Conservation (phyloP, 352 stramenopile species). For the Albugo laibachii region DNA sequence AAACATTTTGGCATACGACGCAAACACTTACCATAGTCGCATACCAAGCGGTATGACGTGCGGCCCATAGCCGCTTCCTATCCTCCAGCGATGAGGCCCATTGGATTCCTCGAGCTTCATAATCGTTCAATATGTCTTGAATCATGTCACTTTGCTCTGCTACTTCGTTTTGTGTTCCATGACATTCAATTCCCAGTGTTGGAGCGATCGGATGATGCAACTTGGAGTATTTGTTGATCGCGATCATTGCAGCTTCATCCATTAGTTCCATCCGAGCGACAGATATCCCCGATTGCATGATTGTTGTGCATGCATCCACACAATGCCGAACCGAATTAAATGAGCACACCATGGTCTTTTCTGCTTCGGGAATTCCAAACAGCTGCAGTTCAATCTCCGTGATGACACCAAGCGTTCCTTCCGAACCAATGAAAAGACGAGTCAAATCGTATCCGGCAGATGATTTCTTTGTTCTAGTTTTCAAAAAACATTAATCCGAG, state of each 20-base stretch:
- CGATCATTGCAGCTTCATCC: constrained; percentile 55
- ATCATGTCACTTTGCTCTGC: constrained; percentile 77
- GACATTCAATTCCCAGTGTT: constrained; percentile 91
- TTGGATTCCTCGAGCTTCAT: constrained; percentile 61
- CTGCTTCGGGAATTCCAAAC: constrained; percentile 78
- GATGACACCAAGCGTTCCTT: constrained; percentile 91
- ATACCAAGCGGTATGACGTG: constrained; percentile 72
- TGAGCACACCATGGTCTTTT: constrained; percentile 84
- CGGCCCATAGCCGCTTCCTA: constrained; percentile 67
- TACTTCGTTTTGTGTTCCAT: constrained; percentile 58
- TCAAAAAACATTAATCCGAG: neutral
- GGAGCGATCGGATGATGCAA: constrained; percentile 55
- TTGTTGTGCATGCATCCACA: constrained; percentile 57
- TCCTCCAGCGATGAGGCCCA: constrained; percentile 48
- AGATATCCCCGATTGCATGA: constrained; percentile 79
- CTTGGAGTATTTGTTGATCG: constrained; percentile 78
- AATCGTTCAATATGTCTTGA: constrained; percentile 73
- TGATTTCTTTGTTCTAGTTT: constrained; percentile 79
- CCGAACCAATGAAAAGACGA: constrained; percentile 86
- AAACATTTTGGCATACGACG: neutral
- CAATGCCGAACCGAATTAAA: constrained; percentile 83
- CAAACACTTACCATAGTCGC: constrained; percentile 38
- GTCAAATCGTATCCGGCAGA: constrained; percentile 95
- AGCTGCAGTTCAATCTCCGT: constrained; percentile 88
- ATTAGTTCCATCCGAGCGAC: constrained; percentile 78